These are phyloP conservation scores for Aspergillus fructus DNA, from an alignment of 2,329 filamentous ascomycete genomes.

Conservation along the genomic window DNA sequence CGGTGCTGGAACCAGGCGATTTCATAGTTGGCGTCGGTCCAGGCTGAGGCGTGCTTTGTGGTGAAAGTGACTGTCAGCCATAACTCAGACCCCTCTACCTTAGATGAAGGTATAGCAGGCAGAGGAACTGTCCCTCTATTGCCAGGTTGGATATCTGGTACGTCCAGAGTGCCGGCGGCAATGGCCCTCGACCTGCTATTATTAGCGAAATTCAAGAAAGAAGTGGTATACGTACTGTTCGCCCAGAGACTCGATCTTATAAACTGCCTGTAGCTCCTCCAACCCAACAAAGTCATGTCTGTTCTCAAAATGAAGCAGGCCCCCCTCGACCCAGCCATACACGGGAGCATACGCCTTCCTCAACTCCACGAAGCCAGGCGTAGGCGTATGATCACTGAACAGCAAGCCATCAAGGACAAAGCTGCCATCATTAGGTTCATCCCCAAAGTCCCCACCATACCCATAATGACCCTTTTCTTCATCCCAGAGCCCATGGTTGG, in stretches of 20 bases:
- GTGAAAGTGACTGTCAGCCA: slow-evolving; percentile 26
- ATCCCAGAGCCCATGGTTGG: slow-evolving; percentile 58
- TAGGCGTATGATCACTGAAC: slow-evolving; percentile 50
- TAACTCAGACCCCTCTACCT: slow-evolving; percentile 25
- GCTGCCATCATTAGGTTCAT: slow-evolving; percentile 59
- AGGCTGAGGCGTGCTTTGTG: slow-evolving; percentile 46
- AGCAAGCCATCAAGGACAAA: slow-evolving; percentile 65
- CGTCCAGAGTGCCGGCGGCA: neutral
- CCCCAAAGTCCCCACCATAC: slow-evolving; percentile 64
- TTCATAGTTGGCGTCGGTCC: slow-evolving; percentile 54
- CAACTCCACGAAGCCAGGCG: slow-evolving; percentile 56
- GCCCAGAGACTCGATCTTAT: neutral
- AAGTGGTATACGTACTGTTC: slow-evolving; percentile 31
- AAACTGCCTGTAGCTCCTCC: neutral
- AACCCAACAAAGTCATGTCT: slow-evolving; percentile 52
- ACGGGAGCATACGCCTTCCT: slow-evolving; percentile 61
- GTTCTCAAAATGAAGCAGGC: slow-evolving; percentile 47
- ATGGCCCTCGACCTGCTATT: neutral
- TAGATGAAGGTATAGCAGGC: neutral
- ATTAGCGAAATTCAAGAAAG: neutral
- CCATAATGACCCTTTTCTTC: slow-evolving; percentile 49
- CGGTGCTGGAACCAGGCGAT: slow-evolving; percentile 16
- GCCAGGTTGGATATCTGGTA: slow-evolving; percentile 2
- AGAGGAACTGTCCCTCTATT: neutral
- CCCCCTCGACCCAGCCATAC: slow-evolving; percentile 38